phyloP scores from a whole-genome alignment of 2,329 filamentous ascomycete genomes.

The Aureobasidium namibiae region DNA sequence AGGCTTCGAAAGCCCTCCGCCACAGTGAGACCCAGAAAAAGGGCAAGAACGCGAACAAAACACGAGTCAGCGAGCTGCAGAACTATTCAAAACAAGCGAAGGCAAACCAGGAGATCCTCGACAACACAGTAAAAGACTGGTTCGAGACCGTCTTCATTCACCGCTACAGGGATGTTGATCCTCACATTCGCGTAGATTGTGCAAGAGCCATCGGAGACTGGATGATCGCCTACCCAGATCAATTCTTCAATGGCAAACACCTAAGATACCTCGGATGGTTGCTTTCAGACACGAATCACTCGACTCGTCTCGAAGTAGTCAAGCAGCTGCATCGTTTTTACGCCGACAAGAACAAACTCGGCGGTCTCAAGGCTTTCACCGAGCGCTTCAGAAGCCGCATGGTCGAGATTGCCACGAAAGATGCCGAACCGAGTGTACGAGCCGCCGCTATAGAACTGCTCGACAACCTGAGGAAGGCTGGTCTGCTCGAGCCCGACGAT shows the following conservation, averaged over 20 bases:
- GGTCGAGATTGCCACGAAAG: conserved; percentile 84
- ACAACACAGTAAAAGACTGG: conserved; percentile 69
- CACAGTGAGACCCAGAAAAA: conserved; percentile 71
- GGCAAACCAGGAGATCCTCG: conserved; percentile 59
- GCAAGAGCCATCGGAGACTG: conserved; percentile 78
- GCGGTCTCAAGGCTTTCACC: conserved; percentile 76
- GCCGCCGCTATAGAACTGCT: conserved; percentile 74
- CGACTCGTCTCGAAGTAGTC: conserved; percentile 76
- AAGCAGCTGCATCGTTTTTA: conserved; percentile 75
- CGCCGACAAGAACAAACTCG: conserved; percentile 68
- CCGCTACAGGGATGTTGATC: conserved; percentile 88
- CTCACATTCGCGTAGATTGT: conserved; percentile 80
- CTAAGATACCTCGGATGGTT: conserved; percentile 94
- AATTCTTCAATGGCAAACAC: conserved; percentile 86
- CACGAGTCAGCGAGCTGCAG: conserved; percentile 65
- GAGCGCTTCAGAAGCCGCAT: conserved; percentile 81
- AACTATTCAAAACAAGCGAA: conserved; percentile 62
- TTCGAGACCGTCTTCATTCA: conserved; percentile 93
- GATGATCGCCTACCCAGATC: conserved; percentile 76
- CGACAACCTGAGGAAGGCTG: conserved; percentile 71
- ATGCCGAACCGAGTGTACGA: conserved; percentile 73
- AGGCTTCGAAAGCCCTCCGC: conserved; percentile 66
- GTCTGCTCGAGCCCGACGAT: conserved; percentile 82
- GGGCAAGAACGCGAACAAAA: conserved; percentile 68
- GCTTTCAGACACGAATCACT: conserved; percentile 68